Evolutionary conservation across 2,329 filamentous ascomycete genomes (phyloP).

Genomic region (Penicillium expansum): DNA sequence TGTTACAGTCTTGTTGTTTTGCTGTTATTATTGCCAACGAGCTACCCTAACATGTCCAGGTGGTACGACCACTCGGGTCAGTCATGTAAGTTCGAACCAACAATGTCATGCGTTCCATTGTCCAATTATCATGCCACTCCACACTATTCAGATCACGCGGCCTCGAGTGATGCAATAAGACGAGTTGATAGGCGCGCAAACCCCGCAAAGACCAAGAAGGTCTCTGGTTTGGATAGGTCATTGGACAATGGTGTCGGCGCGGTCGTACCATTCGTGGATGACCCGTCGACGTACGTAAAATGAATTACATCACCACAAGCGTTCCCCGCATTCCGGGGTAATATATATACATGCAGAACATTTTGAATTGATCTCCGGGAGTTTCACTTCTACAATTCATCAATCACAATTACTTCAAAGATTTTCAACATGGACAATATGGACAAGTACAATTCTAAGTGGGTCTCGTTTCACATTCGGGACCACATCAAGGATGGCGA

Average conservation of each 20-base stretch:
- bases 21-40: not conserved
- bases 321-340: constrained; percentile 3
- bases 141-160: not conserved
- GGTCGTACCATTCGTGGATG: constrained; percentile 1
- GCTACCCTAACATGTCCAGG: not conserved
- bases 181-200: not conserved
- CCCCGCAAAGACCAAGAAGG: not conserved
- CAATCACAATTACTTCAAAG: not conserved
- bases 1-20: not conserved
- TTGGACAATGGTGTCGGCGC: not conserved
- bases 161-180: not conserved
- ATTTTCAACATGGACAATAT: constrained; percentile 2
- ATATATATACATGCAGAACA: not conserved
- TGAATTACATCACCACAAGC: constrained; percentile 9
- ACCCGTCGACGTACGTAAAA: not conserved
- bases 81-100: not conserved
- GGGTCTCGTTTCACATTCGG: constrained; percentile 32
- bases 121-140: constrained; percentile 1
- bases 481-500: constrained; percentile 28
- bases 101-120: not conserved
- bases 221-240: not conserved
- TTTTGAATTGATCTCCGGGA: not conserved
- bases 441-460: constrained; percentile 29
- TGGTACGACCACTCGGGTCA: not conserved
- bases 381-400: not conserved